These are phyloP conservation scores for Achaetomium macrosporum DNA, from an alignment of 2,329 filamentous ascomycete genomes.

Conservation along the genomic window DNA sequence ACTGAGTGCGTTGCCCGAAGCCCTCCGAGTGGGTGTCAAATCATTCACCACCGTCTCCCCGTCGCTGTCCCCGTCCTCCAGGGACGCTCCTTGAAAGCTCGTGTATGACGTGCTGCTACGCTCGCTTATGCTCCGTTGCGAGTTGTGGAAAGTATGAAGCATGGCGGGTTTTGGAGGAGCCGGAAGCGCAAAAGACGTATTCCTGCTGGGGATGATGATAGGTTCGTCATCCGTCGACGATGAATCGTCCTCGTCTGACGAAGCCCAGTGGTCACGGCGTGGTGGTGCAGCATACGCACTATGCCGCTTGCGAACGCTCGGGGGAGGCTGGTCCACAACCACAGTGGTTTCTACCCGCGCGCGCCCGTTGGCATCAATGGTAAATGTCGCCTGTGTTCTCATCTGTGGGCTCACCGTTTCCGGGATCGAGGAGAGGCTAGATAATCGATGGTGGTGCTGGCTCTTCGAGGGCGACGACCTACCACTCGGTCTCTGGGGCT, in stretches of 20 bases:
- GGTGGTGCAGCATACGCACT: constrained; percentile 25
- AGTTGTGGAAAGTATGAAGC: constrained; percentile 41
- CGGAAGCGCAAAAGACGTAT: constrained; percentile 52
- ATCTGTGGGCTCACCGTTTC: constrained; percentile 43
- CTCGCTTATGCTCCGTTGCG: constrained; percentile 45
- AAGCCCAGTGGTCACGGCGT: constrained; percentile 34
- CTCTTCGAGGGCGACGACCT: constrained; percentile 50
- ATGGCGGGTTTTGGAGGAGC: constrained; percentile 45
- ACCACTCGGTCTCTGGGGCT: constrained; percentile 37
- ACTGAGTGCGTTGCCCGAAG: constrained; percentile 50
- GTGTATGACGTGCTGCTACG: constrained; percentile 40
- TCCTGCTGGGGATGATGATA: constrained; percentile 58
- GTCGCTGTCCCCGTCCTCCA: constrained; percentile 49
- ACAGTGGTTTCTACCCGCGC: constrained; percentile 50
- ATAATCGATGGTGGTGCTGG: constrained; percentile 41
- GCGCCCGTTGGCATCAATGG: constrained; percentile 56
- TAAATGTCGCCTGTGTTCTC: constrained; percentile 55
- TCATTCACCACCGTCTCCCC: constrained; percentile 53
- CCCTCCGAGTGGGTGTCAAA: constrained; percentile 24
- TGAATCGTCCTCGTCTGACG: constrained; percentile 42
- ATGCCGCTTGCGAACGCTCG: constrained; percentile 21
- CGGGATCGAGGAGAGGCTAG: constrained; percentile 52
- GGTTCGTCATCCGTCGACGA: constrained; percentile 60
- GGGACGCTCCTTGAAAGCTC: constrained; percentile 28
- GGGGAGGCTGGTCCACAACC: constrained; percentile 30